Percentiles rank a stretch among this genome's conserved stretches.
These are phyloP conservation scores for Letharia columbiana DNA, from an alignment of 495 filamentous ascomycete genomes.

Conservation along the genomic window DNA sequence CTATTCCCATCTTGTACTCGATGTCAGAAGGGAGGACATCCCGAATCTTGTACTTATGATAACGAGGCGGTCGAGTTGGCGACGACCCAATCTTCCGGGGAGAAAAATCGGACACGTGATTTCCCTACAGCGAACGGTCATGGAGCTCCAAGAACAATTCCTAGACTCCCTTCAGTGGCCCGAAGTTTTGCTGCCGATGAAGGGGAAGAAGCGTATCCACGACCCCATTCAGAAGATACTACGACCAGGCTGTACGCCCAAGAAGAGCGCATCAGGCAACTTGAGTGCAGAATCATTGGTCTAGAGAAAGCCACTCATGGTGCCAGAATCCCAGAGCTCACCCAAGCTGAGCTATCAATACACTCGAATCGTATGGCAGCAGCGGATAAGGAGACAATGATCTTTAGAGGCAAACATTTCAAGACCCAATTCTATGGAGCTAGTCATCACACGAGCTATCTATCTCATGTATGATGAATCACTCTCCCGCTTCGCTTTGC, in stretches of 20 bases:
- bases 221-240: constrained; percentile 5
- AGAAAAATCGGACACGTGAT: constrained; percentile 3
- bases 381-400: constrained; percentile 26
- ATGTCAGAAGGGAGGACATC: constrained; percentile 28
- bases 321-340: constrained; percentile 12
- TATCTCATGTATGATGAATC: constrained; percentile 37
- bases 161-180: constrained; percentile 11
- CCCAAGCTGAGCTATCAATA: background rate
- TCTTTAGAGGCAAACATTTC: constrained; percentile 41
- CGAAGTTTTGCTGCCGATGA: constrained; percentile 14
- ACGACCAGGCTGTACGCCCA: constrained; percentile 12
- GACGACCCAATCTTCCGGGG: constrained; percentile 4
- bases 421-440: constrained; percentile 44
- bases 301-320: constrained; percentile 16
- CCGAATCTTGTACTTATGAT: constrained; percentile 27
- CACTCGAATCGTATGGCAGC: background rate
- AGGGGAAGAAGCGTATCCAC: background rate
- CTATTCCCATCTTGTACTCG: constrained; percentile 31
- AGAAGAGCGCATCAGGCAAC: constrained; percentile 17
- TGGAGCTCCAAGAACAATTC: constrained; percentile 8
- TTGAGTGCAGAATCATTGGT: constrained; percentile 17
- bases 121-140: background rate
- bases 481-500: background rate
- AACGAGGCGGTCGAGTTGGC: constrained; percentile 11
- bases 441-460: constrained; percentile 36